phyloP scores from a whole-genome alignment of 306 rosid species.

The Prunus kanzakura region DNA sequence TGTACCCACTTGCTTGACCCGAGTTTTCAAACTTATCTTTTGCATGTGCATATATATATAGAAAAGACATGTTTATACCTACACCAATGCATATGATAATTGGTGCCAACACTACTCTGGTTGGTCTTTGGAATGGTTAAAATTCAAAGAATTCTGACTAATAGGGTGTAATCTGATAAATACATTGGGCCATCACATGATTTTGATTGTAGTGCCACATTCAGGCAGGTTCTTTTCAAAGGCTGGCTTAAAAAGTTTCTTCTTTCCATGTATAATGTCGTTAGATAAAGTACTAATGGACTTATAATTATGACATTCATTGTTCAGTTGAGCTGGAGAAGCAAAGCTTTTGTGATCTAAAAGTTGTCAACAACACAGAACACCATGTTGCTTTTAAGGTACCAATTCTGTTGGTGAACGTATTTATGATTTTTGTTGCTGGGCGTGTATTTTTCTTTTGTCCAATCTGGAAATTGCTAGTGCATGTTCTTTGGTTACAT shows the following conservation, averaged over 20 bases:
- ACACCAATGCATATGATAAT: background rate
- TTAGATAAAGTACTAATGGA: constrained; percentile 10
- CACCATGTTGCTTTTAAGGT: constrained; percentile 92
- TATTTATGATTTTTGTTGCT: background rate
- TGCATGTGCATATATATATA: background rate
- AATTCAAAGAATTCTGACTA: background rate
- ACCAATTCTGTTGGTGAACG: constrained; percentile 2
- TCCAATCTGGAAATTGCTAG: background rate
- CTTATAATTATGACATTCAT: constrained; percentile 25
- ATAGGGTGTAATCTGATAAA: background rate
- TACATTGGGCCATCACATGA: background rate
- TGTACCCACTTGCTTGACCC: background rate
- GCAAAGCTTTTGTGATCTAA: constrained; percentile 85
- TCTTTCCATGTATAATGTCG: background rate
- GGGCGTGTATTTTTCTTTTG: constrained; percentile 7
- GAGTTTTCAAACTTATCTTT: background rate
- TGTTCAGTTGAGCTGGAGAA: constrained; percentile 84
- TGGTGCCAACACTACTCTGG: background rate
- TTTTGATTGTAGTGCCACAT: background rate
- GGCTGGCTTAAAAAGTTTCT: background rate
- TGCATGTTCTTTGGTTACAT: background rate
- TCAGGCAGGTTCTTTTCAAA: background rate
- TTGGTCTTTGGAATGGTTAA: background rate
- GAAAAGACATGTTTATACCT: background rate
- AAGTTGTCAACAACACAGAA: constrained; percentile 69